Evolutionary conservation across 495 filamentous ascomycete species (phyloP).

Genomic region (Neurospora intermedia): DNA sequence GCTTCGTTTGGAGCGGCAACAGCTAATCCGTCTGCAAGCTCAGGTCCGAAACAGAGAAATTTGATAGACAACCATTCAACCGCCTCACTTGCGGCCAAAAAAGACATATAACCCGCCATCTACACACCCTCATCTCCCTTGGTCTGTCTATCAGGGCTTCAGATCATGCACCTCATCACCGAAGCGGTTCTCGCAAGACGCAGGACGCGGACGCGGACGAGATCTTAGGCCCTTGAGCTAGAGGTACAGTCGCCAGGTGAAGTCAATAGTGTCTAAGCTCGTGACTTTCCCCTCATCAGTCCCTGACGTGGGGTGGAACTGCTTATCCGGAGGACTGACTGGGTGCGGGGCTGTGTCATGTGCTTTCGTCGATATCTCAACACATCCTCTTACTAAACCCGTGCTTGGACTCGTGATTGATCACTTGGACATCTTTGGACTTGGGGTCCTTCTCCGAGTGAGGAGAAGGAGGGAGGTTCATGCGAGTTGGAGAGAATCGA

Average conservation of each 20-base stretch:
- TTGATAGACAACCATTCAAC: too few species aligned
- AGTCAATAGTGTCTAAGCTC: background rate
- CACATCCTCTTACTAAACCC: background rate
- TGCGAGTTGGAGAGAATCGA: background rate
- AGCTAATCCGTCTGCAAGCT: too few species aligned
- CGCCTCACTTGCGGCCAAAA: background rate
- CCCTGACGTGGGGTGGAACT: background rate
- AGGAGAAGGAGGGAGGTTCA: background rate
- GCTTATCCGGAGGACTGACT: background rate
- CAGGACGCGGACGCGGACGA: background rate
- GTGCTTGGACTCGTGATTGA: background rate
- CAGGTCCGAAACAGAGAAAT: too few species aligned
- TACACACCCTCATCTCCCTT: background rate
- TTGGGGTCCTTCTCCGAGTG: background rate
- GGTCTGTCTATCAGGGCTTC: background rate
- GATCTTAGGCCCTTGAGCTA: background rate
- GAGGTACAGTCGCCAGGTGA: background rate
- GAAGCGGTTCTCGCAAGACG: background rate
- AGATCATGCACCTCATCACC: background rate
- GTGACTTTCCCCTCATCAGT: background rate
- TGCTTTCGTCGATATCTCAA: background rate
- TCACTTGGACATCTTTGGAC: background rate
- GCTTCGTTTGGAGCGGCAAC: background rate
- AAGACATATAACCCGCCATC: background rate
- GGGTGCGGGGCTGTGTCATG: background rate